phyloP scores from a whole-genome alignment of 257 asterid genomes.

The Forsythia suspensa region DNA sequence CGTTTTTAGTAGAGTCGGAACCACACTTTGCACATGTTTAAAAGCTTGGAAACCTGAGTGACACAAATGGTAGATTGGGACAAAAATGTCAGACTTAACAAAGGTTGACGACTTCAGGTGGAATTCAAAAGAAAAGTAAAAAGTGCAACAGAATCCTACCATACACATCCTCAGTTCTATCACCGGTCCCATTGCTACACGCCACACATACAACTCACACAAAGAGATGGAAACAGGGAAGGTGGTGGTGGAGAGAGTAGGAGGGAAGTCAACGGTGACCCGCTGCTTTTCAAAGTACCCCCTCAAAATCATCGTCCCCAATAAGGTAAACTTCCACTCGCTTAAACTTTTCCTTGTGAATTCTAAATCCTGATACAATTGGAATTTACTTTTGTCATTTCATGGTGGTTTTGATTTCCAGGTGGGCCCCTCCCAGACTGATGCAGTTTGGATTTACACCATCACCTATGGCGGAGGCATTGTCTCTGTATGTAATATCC shows the following conservation, averaged over 20 bases:
- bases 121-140: too few species aligned
- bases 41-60: too few species aligned
- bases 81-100: too few species aligned
- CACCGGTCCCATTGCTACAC: too few species aligned
- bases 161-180: too few species aligned
- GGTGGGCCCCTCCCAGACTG: slow-evolving; percentile 76
- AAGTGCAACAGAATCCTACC: too few species aligned
- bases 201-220: neutral
- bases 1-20: too few species aligned
- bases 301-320: slow-evolving; percentile 85
- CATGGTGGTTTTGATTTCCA: slow-evolving; percentile 11
- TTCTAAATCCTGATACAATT: neutral
- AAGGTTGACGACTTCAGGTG: too few species aligned
- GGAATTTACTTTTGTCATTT: neutral
- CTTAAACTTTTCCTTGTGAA: neutral
- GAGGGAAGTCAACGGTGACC: slow-evolving; percentile 66
- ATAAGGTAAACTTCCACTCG: slow-evolving; percentile 44
- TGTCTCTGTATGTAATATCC: slow-evolving; percentile 59
- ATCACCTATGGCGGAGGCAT: slow-evolving; percentile 94
- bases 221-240: slow-evolving; percentile 66
- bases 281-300: slow-evolving; percentile 83
- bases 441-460: slow-evolving; percentile 92
- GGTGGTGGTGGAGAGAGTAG: slow-evolving; percentile 69
- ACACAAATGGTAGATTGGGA: too few species aligned
- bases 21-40: too few species aligned